phyloP scores from a whole-genome alignment of 129 eudicot species.

The Flaveria linearis region DNA sequence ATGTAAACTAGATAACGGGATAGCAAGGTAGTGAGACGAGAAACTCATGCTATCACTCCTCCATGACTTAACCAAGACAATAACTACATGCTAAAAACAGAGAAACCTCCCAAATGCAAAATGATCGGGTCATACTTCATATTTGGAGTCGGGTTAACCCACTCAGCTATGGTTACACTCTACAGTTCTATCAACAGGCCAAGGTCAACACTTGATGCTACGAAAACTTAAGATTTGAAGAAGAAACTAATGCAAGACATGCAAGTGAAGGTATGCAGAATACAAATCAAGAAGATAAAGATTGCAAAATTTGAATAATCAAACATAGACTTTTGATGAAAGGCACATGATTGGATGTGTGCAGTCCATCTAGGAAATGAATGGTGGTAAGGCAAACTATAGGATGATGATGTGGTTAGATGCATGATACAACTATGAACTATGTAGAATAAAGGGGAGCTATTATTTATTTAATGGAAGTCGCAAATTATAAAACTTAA shows the following conservation, averaged over 20 bases:
- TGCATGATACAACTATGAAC: not conserved
- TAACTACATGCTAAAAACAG: too few relatives aligned
- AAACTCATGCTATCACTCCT: too few relatives aligned
- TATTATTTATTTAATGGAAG: too few relatives aligned
- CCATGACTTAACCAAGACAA: too few relatives aligned
- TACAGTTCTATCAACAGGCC: not conserved
- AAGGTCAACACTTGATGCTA: not conserved
- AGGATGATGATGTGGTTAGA: not conserved
- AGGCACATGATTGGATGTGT: slow-evolving; percentile 3
- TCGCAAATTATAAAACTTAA: too few relatives aligned
- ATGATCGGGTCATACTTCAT: too few relatives aligned
- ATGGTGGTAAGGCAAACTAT: not conserved
- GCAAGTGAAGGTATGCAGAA: not conserved
- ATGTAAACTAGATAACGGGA: too few relatives aligned
- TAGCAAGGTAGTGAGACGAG: too few relatives aligned
- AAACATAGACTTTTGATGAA: not conserved
- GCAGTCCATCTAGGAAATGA: not conserved
- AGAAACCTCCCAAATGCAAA: too few relatives aligned
- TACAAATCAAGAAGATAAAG: not conserved
- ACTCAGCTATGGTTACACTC: not conserved
- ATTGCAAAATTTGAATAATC: not conserved
- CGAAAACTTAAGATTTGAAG: not conserved
- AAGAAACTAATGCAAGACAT: not conserved
- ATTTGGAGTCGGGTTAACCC: too few relatives aligned
- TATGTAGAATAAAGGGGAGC: not conserved